Conservation (phyloP, 1,284 basidiomycete species). For the Xanthoconium separans region DNA sequence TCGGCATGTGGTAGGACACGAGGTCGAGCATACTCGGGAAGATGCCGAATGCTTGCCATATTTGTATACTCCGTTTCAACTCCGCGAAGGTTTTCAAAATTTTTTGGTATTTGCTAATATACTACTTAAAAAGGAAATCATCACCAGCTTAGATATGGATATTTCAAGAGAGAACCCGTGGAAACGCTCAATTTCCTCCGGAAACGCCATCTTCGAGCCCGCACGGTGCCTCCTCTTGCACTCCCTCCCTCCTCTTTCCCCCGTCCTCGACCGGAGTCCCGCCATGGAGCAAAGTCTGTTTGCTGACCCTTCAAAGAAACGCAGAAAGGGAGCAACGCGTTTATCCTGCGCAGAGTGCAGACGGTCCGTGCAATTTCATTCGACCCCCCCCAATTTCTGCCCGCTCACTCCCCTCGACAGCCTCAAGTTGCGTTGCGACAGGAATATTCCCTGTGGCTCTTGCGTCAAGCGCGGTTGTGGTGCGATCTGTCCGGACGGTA, state of each 20-base stretch:
- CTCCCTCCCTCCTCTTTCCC: constrained; percentile 10
- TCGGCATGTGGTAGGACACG: constrained; percentile 14
- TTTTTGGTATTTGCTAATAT: constrained; percentile 9
- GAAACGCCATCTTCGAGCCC: constrained; percentile 13
- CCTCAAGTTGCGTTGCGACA: constrained; percentile 74
- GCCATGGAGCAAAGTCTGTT: constrained; percentile 34
- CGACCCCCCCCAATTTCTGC: too few species aligned
- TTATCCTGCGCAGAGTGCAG: constrained; percentile 77
- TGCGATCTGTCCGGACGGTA: constrained; percentile 63
- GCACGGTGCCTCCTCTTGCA: constrained; percentile 6
- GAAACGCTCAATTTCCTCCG: constrained; percentile 20
- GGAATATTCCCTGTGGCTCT: constrained; percentile 41
- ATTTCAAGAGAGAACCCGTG: constrained; percentile 17
- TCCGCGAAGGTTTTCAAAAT: constrained; percentile 21
- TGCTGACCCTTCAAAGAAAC: constrained; percentile 54
- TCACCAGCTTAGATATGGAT: constrained; percentile 13
- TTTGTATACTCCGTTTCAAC: constrained; percentile 22
- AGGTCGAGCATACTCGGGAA: constrained; percentile 10
- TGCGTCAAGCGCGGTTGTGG: constrained; percentile 62
- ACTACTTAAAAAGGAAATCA: constrained; percentile 22
- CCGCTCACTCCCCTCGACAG: constrained; percentile 32
- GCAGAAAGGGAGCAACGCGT: constrained; percentile 71
- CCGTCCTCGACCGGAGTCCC: constrained; percentile 39
- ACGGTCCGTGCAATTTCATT: constrained; percentile 39
- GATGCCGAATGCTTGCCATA: constrained; percentile 12